A percentile compares a stretch with the other conserved stretches of the same genome.
Evolutionary conservation across 805 yeast genomes (phyloP).

Genomic region (Candida sithepensis): DNA sequence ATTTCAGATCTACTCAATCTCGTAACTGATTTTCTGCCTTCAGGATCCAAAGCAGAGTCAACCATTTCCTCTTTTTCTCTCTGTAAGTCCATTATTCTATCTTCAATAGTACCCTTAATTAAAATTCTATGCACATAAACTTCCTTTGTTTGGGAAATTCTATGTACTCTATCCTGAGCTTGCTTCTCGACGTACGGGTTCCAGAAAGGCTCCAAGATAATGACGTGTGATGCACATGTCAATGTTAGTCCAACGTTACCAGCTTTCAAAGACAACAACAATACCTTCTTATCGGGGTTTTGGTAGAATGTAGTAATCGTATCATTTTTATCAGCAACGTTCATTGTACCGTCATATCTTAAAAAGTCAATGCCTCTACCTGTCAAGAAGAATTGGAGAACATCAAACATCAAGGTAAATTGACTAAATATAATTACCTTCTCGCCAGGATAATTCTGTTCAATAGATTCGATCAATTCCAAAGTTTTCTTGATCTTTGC

Average conservation of each 20-base stretch:
- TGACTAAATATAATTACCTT: slow-evolving; percentile 84
- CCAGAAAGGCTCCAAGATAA: slow-evolving; percentile 95
- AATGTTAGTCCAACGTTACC: slow-evolving; percentile 94
- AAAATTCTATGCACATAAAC: slow-evolving; percentile 76
- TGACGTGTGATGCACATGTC: slow-evolving; percentile 91
- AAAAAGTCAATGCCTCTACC: slow-evolving; percentile 45
- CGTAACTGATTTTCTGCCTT: slow-evolving; percentile 60
- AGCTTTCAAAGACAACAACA: slow-evolving; percentile 81
- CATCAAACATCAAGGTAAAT: slow-evolving; percentile 74
- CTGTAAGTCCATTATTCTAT: slow-evolving; percentile 81
- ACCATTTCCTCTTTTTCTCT: slow-evolving; percentile 73
- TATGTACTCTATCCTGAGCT: slow-evolving; percentile 93
- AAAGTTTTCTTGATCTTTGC: slow-evolving; percentile 68
- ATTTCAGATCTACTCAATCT: slow-evolving; percentile 65
- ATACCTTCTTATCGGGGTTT: slow-evolving; percentile 47
- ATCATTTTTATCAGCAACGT: slow-evolving; percentile 58
- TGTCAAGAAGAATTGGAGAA: slow-evolving; percentile 51
- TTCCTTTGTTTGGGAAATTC: slow-evolving; percentile 83
- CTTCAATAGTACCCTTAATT: slow-evolving; percentile 75
- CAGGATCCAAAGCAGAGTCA: slow-evolving; percentile 79
- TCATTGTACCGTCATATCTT: slow-evolving; percentile 84
- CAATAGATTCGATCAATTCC: slow-evolving; percentile 51
- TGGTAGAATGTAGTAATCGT: slow-evolving; percentile 62
- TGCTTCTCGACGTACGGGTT: slow-evolving; percentile 96
- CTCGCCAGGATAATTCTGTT: slow-evolving; percentile 51